Base-by-base conservation (phyloP, 2,329 filamentous ascomycete genomes). In the Fusarium irregulare region DNA sequence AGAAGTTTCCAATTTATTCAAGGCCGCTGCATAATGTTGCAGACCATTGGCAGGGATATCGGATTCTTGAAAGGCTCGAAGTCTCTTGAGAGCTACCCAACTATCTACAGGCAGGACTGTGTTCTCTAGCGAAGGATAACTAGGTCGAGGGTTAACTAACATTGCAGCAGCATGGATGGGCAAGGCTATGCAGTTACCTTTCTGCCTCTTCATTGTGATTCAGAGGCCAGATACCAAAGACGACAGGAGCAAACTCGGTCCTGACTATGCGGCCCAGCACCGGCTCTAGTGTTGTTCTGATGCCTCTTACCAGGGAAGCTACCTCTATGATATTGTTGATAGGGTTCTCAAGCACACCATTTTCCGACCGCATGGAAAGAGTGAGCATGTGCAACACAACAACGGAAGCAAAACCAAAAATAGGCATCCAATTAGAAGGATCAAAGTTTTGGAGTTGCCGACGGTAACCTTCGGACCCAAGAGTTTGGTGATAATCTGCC, bases 331-430 rank as follows among this genome's bases (percentile, higher is more conserved):
- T 28, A 30, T 70, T 74, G 13, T 34, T 57, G 20, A 76, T 64
- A 2, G 74, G 74, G 18, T 68, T 53, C 37, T 71, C 70, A 3
- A 76, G 63, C 6, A 47, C 34, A 23, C 58, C 50, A 21, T 56
- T 56, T 11, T 65, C 60, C 37, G 66, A 71, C 6, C 74, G 70
- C 27, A 30, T 60, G 1, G 74, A 74, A 10, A 75, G 65, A 11
- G 68, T 70, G 27, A 75, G 37, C 71, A 76, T 76, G n/a, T 70
- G 71, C 9, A 78, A 16, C 4, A 82, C 76, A 53, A 78, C 78
- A 6, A 78, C 78, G 16, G 81, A 81, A 58, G 82, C 81, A 53
- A 85, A 82, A 70, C 78, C 80, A 40, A 82, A 80, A 40, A 80
- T 75, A n/a, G 81, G 78, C 41, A 66, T 57, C 69, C 73, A 76